Conservation (phyloP, 129 eudicot species). For the Chrysanthemum seticuspe region DNA sequence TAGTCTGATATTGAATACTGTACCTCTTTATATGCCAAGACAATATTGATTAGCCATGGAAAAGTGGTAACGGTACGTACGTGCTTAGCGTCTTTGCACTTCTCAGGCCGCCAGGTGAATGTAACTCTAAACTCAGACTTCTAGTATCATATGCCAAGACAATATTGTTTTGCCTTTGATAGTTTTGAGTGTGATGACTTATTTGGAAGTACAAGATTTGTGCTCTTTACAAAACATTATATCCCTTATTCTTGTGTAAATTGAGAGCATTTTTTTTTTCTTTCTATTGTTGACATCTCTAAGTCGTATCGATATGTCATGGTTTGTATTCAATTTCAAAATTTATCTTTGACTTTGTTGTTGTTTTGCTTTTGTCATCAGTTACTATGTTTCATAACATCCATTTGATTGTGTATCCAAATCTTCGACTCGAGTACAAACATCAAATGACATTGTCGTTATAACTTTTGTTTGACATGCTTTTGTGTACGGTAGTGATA, state of each 20-base stretch:
- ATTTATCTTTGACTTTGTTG: constrained; percentile 2
- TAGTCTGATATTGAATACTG: no score
- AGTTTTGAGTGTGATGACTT: constrained; percentile 28
- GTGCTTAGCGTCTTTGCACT: constrained; percentile 39
- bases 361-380: not conserved
- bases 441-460: no score
- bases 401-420: not conserved
- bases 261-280: constrained; percentile 19
- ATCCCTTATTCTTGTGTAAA: constrained; percentile 30
- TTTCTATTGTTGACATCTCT: no score
- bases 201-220: constrained; percentile 20
- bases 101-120: no score
- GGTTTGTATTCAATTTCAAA: no score
- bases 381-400: not conserved
- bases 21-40: no score
- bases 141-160: constrained; percentile 17
- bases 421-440: not conserved
- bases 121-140: not conserved
- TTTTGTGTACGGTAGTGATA: no score
- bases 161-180: constrained; percentile 9
- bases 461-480: no score
- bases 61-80: constrained; percentile 59
- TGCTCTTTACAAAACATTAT: constrained; percentile 11
- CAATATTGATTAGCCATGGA: no score
- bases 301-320: no score